Conservation (phyloP, 176 grass and related monocot species). For the Eragrostis curvula region DNA sequence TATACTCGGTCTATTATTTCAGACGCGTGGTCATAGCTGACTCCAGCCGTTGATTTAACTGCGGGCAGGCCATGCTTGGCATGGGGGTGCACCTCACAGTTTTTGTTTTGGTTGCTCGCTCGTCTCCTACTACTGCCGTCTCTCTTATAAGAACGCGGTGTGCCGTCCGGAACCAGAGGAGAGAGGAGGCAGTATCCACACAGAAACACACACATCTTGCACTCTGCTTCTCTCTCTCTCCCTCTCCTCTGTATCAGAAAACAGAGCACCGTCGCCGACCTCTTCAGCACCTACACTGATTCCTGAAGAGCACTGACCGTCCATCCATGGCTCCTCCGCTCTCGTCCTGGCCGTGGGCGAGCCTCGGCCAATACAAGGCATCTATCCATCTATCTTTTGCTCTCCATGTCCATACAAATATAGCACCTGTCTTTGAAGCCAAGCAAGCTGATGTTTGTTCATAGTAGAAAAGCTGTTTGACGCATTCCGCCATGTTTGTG, state of each 20-base stretch:
- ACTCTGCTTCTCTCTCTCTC: not conserved
- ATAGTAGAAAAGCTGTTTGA: not conserved
- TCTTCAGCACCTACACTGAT: not conserved
- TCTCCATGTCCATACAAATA: not conserved
- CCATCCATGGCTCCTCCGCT: constrained; percentile 53
- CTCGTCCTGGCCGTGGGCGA: constrained; percentile 87
- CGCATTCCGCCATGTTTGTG: not conserved
- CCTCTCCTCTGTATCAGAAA: not conserved
- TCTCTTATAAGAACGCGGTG: constrained; percentile 25
- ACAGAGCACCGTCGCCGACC: not conserved
- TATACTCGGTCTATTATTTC: too few relatives aligned
- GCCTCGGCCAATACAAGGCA: constrained; percentile 81
- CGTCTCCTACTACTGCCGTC: too few relatives aligned
- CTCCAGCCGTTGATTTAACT: not conserved
- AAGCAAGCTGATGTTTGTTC: not conserved
- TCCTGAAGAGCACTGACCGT: not conserved
- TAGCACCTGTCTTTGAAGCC: not conserved
- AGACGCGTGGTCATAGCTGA: too few relatives aligned
- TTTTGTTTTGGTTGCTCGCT: not conserved
- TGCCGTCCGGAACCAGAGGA: not conserved
- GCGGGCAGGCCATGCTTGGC: not conserved
- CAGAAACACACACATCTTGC: not conserved
- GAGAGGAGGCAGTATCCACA: not conserved
- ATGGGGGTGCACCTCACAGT: not conserved
- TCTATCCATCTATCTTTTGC: fast-evolving